Conservation (phyloP, 2,329 filamentous ascomycete species). For the Rosellinia necatrix region DNA sequence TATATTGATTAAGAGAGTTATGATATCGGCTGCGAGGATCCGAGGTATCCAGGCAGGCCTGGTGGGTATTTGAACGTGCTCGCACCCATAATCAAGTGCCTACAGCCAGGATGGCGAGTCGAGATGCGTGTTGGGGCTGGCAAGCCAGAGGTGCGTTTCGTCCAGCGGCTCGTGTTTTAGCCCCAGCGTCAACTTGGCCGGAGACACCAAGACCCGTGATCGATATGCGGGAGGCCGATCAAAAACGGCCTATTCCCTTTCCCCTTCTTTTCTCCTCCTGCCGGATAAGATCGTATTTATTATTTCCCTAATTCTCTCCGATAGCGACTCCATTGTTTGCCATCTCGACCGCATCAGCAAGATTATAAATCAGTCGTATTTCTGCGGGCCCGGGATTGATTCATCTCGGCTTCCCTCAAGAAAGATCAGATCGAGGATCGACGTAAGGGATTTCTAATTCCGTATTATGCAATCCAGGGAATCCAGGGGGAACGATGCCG, state of each 20-base stretch:
- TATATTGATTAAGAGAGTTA: too few relatives aligned
- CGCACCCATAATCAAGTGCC: background rate
- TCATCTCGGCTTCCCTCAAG: background rate
- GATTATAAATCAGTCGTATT: background rate
- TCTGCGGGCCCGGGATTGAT: background rate
- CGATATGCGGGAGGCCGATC: background rate
- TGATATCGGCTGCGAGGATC: too few relatives aligned
- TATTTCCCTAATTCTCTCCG: too few relatives aligned
- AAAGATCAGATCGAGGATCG: constrained; percentile 22
- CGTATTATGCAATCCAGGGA: background rate
- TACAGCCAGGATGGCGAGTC: background rate
- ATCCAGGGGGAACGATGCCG: background rate
- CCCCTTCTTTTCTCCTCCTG: background rate
- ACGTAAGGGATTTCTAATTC: constrained; percentile 17
- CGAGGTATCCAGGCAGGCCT: too few relatives aligned
- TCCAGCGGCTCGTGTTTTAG: constrained; percentile 12
- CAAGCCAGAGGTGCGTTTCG: constrained; percentile 1
- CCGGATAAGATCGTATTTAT: background rate
- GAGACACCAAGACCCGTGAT: constrained; percentile 10
- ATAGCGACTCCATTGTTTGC: background rate
- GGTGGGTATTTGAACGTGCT: background rate
- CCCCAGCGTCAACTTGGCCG: background rate
- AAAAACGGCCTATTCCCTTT: background rate
- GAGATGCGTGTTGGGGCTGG: background rate
- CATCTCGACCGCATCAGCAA: background rate